phyloP scores from a whole-genome alignment of 23 red algal genomes.

The Pyropia yezoensis region DNA sequence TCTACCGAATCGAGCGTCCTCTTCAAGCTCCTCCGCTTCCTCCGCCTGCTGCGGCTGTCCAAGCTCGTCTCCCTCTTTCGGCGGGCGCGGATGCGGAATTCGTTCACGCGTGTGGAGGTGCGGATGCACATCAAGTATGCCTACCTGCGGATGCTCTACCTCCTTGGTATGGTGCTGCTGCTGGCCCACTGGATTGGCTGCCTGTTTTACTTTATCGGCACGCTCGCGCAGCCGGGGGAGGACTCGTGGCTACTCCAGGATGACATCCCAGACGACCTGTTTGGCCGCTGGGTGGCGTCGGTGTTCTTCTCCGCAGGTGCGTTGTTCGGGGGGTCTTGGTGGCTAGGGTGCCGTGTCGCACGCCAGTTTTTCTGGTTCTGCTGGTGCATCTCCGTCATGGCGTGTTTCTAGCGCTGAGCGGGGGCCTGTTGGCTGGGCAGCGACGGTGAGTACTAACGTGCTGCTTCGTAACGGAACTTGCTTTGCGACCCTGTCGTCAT shows the following conservation, averaged over 20 bases:
- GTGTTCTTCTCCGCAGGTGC: conserved; percentile 49
- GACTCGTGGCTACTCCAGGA: conserved; percentile 4
- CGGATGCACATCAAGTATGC: conserved; percentile 47
- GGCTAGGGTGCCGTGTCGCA: too few species aligned
- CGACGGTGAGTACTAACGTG: too few species aligned
- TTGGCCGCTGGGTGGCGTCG: conserved; percentile 39
- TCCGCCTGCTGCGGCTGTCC: conserved; percentile 39
- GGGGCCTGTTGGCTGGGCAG: too few species aligned
- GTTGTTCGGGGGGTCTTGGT: too few species aligned
- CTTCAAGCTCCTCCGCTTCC: conserved; percentile 38
- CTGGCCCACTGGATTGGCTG: conserved; percentile 58
- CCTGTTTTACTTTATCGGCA: conserved; percentile 63
- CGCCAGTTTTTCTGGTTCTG: too few species aligned
- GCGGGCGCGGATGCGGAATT: conserved; percentile 11
- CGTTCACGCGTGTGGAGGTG: conserved; percentile 35
- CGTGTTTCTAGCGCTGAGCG: too few species aligned
- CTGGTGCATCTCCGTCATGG: too few species aligned
- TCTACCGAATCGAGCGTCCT: conserved; percentile 6
- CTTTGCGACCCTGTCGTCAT: too few species aligned
- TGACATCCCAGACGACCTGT: conserved; percentile 21
- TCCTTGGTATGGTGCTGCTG: conserved; percentile 30
- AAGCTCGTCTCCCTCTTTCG: conserved; percentile 36
- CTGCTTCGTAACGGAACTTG: too few species aligned
- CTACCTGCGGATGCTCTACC: conserved; percentile 21
- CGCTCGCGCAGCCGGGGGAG: conserved; percentile 11